A percentile compares a stretch with the other conserved stretches of the same genome.
phyloP scores from a whole-genome alignment of 129 eudicot species.

The Lonicera japonica region DNA sequence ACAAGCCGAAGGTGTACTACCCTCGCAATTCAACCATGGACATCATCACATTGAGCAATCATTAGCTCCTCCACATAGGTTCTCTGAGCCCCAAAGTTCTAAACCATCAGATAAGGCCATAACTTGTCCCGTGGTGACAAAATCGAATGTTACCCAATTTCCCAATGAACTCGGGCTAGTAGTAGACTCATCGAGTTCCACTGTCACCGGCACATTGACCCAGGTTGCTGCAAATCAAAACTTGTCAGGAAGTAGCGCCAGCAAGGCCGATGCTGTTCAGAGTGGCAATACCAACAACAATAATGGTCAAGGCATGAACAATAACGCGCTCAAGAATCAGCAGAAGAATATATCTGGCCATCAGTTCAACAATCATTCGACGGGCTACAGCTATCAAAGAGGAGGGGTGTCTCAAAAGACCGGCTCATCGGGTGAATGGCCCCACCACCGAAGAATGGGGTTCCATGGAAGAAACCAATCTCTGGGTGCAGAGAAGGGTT shows the following conservation, averaged over 20 bases:
- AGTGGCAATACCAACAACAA: slow-evolving; percentile 5
- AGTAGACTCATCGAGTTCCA: slow-evolving; percentile 23
- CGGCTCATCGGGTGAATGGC: slow-evolving; percentile 33
- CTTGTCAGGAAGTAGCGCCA: slow-evolving; percentile 11
- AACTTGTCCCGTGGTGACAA: slow-evolving; percentile 34
- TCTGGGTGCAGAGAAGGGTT: slow-evolving; percentile 42
- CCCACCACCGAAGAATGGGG: slow-evolving; percentile 40
- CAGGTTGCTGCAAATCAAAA: slow-evolving; percentile 12
- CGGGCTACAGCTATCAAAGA: slow-evolving; percentile 30
- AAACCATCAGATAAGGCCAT: slow-evolving; percentile 26
- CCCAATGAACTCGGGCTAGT: slow-evolving; percentile 29
- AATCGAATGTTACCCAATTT: slow-evolving; percentile 19
- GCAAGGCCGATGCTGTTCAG: slow-evolving; percentile 18
- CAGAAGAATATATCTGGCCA: slow-evolving; percentile 24
- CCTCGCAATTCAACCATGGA: slow-evolving; percentile 32
- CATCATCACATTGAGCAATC: slow-evolving; percentile 23
- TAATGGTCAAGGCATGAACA: slow-evolving; percentile 9
- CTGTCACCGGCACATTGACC: slow-evolving; percentile 14
- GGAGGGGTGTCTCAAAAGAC: slow-evolving; percentile 31
- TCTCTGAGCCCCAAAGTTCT: slow-evolving; percentile 26
- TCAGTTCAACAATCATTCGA: slow-evolving; percentile 16
- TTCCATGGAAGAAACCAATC: slow-evolving; percentile 74
- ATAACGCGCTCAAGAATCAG: slow-evolving; percentile 17
- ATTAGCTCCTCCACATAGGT: slow-evolving; percentile 13
- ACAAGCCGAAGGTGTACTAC: slow-evolving; percentile 27